A percentile compares a stretch with the other conserved stretches of the same genome.
Conservation (phyloP, 2,329 filamentous ascomycete genomes). For the Botrytis byssoidea region DNA sequence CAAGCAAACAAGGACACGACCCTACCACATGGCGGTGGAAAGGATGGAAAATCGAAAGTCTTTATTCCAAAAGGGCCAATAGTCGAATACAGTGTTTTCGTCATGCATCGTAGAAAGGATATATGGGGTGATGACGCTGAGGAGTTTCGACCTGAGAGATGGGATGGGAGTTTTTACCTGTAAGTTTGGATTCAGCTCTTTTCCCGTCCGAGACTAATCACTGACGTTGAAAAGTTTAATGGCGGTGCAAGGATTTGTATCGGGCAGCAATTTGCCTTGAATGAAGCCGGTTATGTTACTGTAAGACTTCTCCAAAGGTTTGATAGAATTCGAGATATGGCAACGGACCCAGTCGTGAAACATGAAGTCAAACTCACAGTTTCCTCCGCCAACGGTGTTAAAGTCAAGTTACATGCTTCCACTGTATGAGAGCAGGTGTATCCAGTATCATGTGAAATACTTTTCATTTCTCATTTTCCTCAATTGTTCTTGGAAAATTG, state of each 20-base stretch:
- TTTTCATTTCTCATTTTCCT: not conserved
- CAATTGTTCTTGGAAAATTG: not conserved
- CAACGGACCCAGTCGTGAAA: conserved; percentile 56
- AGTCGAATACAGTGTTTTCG: conserved; percentile 24
- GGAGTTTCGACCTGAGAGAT: conserved; percentile 44
- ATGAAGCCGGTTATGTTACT: conserved; percentile 22
- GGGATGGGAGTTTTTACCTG: conserved; percentile 56
- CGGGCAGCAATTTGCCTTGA: conserved; percentile 43
- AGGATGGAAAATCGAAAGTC: conserved; percentile 33
- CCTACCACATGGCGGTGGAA: conserved; percentile 37
- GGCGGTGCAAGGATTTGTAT: conserved; percentile 53
- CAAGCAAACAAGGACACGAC: conserved; percentile 27
- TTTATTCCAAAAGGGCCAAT: conserved; percentile 32
- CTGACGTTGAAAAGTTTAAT: conserved; percentile 20
- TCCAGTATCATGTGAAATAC: not conserved
- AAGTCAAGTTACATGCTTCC: conserved; percentile 45
- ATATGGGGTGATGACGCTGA: conserved; percentile 42
- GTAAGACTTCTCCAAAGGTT: conserved; percentile 24
- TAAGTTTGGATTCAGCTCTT: not conserved
- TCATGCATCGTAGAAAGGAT: conserved; percentile 42
- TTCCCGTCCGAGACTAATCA: not conserved
- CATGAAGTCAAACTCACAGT: conserved; percentile 25
- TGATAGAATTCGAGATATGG: conserved; percentile 36
- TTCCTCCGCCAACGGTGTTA: conserved; percentile 57
- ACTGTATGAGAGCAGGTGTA: not conserved